Conservation (phyloP, 352 stramenopile species). For the Phytophthora niederhauseri region DNA sequence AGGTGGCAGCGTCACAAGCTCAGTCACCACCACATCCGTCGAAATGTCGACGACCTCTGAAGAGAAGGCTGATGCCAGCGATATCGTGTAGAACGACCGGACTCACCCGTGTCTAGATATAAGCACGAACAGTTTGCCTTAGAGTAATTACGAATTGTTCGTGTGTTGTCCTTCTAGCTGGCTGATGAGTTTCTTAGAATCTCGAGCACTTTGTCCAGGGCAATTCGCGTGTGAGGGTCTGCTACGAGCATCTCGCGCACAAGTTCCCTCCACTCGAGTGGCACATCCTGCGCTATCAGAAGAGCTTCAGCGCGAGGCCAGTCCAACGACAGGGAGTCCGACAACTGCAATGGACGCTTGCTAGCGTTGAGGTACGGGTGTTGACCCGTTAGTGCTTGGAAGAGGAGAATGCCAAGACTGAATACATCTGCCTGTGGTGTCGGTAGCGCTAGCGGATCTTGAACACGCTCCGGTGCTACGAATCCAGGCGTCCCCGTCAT, state of each 20-base stretch:
- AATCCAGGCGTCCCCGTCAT: constrained; percentile 75
- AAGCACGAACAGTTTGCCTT: constrained; percentile 3
- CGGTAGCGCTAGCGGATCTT: constrained; percentile 37
- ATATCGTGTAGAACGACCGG: constrained; percentile 35
- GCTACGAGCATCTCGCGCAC: constrained; percentile 47
- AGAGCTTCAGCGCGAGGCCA: constrained; percentile 44
- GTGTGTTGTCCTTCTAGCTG: background rate
- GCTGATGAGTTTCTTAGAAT: background rate
- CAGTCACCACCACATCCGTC: constrained; percentile 14
- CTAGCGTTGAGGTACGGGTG: constrained; percentile 52
- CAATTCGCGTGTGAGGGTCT: constrained; percentile 42
- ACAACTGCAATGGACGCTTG: constrained; percentile 42
- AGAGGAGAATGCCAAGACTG: constrained; percentile 64
- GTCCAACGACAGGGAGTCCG: constrained; percentile 50
- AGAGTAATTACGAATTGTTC: background rate
- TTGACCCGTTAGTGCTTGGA: constrained; percentile 60
- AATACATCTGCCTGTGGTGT: constrained; percentile 61
- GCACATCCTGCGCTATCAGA: constrained; percentile 37
- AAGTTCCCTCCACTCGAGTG: constrained; percentile 36
- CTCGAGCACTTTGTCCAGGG: constrained; percentile 26
- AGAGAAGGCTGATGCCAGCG: constrained; percentile 13
- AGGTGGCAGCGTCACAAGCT: constrained; percentile 17
- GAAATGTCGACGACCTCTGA: constrained; percentile 21
- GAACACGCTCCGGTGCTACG: constrained; percentile 61
- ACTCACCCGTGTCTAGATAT: constrained; percentile 11